Evolutionary conservation across 257 asterid species (phyloP).

Genomic region (Vinca minor): DNA sequence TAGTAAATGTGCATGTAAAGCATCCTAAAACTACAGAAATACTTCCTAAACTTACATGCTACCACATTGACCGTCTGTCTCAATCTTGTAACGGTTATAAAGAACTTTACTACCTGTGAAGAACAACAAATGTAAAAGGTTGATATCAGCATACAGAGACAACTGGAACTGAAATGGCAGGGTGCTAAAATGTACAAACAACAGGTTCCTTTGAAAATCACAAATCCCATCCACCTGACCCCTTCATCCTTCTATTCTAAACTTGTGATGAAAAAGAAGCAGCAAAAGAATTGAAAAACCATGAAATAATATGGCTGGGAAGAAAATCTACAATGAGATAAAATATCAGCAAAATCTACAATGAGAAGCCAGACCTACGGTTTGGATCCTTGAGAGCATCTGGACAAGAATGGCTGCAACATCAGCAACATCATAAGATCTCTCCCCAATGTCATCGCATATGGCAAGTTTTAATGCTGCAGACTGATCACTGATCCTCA

Average conservation of each 20-base stretch:
- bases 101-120: slow-evolving; percentile 58
- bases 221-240: not conserved
- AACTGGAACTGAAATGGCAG: not conserved
- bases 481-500: slow-evolving; percentile 87
- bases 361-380: slow-evolving; percentile 44
- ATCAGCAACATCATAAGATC: slow-evolving; percentile 69
- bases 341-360: not conserved
- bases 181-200: not conserved
- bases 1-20: not conserved
- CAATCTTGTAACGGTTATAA: slow-evolving; percentile 65
- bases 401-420: slow-evolving; percentile 89
- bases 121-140: slow-evolving; percentile 9
- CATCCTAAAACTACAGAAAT: slow-evolving; percentile 4
- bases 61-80: slow-evolving; percentile 49
- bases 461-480: slow-evolving; percentile 92
- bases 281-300: not conserved
- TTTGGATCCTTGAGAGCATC: slow-evolving; percentile 65
- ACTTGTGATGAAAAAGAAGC: not conserved
- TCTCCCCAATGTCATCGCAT: slow-evolving; percentile 94
- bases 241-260: not conserved
- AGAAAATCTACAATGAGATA: no score
- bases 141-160: not conserved
- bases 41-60: slow-evolving; percentile 44
- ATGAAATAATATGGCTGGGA: not conserved
- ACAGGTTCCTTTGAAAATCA: not conserved